These are phyloP conservation scores for Paecilomyces niveus DNA, from an alignment of 2,329 filamentous ascomycete species.

Conservation along the genomic window DNA sequence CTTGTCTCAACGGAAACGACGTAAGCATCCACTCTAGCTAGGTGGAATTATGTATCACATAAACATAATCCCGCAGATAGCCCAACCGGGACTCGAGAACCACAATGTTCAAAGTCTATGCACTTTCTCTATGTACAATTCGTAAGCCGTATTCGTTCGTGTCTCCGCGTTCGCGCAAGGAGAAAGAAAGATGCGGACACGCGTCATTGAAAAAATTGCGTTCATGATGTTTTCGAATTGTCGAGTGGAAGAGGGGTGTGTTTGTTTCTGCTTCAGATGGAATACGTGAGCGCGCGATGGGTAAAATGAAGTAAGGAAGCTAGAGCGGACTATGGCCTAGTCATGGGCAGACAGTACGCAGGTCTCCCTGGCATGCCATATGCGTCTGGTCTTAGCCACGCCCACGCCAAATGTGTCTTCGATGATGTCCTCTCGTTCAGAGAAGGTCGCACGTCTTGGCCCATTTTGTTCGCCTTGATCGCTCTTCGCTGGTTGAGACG, in stretches of 20 bases:
- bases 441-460: constrained; percentile 2
- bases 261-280: not conserved
- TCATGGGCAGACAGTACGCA: constrained; percentile 37
- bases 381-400: constrained; percentile 32
- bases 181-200: not conserved
- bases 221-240: not conserved
- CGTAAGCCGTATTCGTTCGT: constrained; percentile 1
- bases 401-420: constrained; percentile 33
- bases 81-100: not conserved
- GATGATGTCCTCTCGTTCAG: constrained; percentile 20
- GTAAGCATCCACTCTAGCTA: not conserved
- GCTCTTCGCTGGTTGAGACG: constrained; percentile 4
- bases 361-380: constrained; percentile 40
- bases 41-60: not conserved
- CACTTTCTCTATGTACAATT: not conserved
- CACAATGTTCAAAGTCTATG: not conserved
- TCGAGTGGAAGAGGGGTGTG: not conserved
- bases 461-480: constrained; percentile 7
- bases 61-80: not conserved
- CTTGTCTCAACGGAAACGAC: not conserved
- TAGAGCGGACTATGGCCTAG: constrained; percentile 6
- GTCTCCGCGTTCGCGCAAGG: not conserved
- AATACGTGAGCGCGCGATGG: no score
- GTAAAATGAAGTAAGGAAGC: not conserved
- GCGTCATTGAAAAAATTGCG: not conserved